phyloP scores from a whole-genome alignment of 2,329 filamentous ascomycete genomes.

The Fusarium sp. region DNA sequence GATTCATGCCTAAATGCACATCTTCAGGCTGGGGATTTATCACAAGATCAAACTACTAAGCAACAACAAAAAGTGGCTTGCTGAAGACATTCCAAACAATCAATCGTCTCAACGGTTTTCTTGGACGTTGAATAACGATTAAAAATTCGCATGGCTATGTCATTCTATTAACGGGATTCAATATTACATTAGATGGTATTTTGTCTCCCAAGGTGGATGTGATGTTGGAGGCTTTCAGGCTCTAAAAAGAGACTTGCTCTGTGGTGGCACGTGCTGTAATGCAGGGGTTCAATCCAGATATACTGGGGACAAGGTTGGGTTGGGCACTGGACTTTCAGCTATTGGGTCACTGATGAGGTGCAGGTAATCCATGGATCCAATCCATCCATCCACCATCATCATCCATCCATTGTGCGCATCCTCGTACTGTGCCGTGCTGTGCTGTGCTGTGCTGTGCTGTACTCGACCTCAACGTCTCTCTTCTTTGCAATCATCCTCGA shows the following conservation, averaged over 20 bases:
- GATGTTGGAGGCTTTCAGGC: slow-evolving; percentile 7
- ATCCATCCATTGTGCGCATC: slow-evolving; percentile 20
- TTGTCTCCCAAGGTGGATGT: background rate
- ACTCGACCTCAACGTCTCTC: slow-evolving; percentile 4
- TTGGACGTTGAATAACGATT: background rate
- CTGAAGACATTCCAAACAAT: background rate
- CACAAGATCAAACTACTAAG: background rate
- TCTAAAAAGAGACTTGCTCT: slow-evolving; percentile 12
- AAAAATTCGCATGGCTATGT: background rate
- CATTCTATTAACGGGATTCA: background rate
- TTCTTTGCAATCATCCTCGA: slow-evolving; percentile 10
- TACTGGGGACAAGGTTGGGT: background rate
- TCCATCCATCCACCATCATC: slow-evolving; percentile 28
- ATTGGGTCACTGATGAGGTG: slow-evolving; percentile 30
- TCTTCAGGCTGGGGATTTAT: background rate
- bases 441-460: background rate
- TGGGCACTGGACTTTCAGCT: slow-evolving; percentile 25
- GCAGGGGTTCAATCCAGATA: slow-evolving; percentile 42
- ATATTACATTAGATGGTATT: too few species aligned
- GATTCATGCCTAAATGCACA: background rate
- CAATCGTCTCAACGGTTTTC: background rate
- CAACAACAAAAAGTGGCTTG: background rate
- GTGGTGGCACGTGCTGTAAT: slow-evolving; percentile 45
- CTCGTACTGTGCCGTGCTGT: background rate
- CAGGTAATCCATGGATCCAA: slow-evolving; percentile 17